Conservation (phyloP, 352 stramenopile genomes). For the Phytophthora pinifolia region DNA sequence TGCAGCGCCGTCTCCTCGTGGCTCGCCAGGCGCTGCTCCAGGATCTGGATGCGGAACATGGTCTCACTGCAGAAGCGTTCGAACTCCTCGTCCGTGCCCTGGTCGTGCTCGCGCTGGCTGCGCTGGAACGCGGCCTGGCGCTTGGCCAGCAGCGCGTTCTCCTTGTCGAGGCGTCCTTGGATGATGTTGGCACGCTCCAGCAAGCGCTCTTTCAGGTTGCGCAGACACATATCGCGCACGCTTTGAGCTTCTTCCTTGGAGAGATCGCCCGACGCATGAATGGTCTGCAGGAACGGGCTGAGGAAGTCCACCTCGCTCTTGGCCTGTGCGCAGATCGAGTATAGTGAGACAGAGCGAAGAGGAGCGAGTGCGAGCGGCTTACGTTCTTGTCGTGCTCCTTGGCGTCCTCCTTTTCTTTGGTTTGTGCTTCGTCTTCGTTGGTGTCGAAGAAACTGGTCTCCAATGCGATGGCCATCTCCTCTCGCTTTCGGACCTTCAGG, state of each 20-base stretch:
- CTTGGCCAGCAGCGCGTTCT: slow-evolving; percentile 91
- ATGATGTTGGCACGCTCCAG: slow-evolving; percentile 95
- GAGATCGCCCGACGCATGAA: slow-evolving; percentile 57
- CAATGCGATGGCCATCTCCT: slow-evolving; percentile 85
- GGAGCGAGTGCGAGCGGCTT: slow-evolving; percentile 12
- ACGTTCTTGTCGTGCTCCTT: slow-evolving; percentile 72
- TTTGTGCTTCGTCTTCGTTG: slow-evolving; percentile 63
- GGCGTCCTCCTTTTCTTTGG: slow-evolving; percentile 60
- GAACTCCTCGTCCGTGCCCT: slow-evolving; percentile 92
- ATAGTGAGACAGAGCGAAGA: not conserved
- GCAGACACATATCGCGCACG: slow-evolving; percentile 90
- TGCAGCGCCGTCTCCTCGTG: slow-evolving; percentile 93
- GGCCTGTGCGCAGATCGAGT: slow-evolving; percentile 23
- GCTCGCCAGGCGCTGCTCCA: slow-evolving; percentile 91
- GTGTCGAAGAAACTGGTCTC: slow-evolving; percentile 88
- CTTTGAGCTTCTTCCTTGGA: slow-evolving; percentile 85
- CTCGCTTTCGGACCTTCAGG: slow-evolving; percentile 84
- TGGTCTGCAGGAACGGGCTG: slow-evolving; percentile 90
- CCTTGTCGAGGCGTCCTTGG: slow-evolving; percentile 91
- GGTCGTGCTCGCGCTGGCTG: slow-evolving; percentile 91
- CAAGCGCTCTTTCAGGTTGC: slow-evolving; percentile 92
- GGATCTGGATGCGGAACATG: slow-evolving; percentile 96
- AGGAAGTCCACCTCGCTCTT: slow-evolving; percentile 92
- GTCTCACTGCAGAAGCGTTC: slow-evolving; percentile 94
- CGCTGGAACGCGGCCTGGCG: slow-evolving; percentile 92